Base-by-base conservation (phyloP, 108 stramenopile species). In the Nitzschia palea region DNA sequence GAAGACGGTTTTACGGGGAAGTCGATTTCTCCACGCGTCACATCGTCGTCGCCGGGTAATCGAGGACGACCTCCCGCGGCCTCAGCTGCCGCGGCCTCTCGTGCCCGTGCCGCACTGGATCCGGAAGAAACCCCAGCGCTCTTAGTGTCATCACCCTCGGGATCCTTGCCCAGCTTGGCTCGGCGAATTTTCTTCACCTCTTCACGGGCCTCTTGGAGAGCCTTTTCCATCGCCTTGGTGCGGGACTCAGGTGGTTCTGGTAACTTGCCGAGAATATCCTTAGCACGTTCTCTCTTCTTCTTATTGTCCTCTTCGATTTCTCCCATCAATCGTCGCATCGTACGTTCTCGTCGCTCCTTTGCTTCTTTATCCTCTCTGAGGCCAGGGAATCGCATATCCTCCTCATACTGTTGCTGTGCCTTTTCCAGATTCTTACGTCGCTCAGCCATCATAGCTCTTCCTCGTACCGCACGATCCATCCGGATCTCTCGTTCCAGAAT, bases 31-130 rank as follows among this genome's bases (percentile, higher is more conserved):
- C 88, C 92, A 2, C 62, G 62, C 1, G 87, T 87, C 6, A 93
- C 86, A 63, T 93, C 92, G 4, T 61, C 42, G 62, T 93, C 92
- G 4, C 92, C 92, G 0, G 87, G 88, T 1, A 89, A 69, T 47
- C 91, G 88, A 32, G 88, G 91, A 58, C 88, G 82, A 33, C 91
- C 85, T 31, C 85, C 81, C 14, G 80, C 61, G 0, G 84, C 80
- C 42, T 81, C 85, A 1, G 81, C 80, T 0, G 81, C 85, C 6
- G 90, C 90, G 32, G 83, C 84, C 50, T 81, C 83, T 15, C 87
- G 74, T 2, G 86, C 87, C 63, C 71, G 48, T 22, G 76, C 86
- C 26, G 88, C 91, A 58, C 79, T 80, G 53, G 80, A 72, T 47
- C 79, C 81, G 36, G 78, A 73, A 9, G 57, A 50, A 10, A 44